These are phyloP conservation scores for Sugiyamaella pinicola DNA, from an alignment of 1,139 yeast genomes.

Conservation along the genomic window DNA sequence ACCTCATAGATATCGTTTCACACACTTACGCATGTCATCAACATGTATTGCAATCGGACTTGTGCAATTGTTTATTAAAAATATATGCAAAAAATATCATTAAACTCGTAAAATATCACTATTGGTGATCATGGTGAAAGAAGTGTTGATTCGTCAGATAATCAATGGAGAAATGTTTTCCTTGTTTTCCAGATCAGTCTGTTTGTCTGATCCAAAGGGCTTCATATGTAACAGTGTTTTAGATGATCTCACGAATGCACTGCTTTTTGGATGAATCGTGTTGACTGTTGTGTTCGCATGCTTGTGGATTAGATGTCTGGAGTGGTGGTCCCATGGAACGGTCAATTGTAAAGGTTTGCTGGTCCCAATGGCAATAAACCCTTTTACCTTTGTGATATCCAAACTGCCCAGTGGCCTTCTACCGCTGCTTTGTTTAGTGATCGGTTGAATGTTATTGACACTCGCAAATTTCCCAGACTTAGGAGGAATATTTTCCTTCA, in stretches of 20 bases:
- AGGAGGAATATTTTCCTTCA: not conserved
- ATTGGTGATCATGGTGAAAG: not conserved
- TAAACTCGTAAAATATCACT: not conserved
- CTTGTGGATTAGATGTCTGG: not conserved
- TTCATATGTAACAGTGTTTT: not conserved
- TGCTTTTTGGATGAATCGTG: too few species aligned
- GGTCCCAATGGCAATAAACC: not conserved
- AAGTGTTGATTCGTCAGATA: not conserved
- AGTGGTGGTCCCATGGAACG: not conserved
- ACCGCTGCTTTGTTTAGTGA: not conserved
- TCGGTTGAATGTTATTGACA: not conserved
- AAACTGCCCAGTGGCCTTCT: not conserved
- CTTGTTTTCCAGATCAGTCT: not conserved
- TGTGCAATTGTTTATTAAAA: not conserved
- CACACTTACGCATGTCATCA: too few species aligned
- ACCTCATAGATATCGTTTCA: too few species aligned
- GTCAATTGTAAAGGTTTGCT: not conserved
- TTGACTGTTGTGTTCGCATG: too few species aligned
- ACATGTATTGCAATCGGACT: not conserved
- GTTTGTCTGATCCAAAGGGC: not conserved
- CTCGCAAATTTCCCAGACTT: too few species aligned
- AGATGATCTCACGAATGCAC: too few species aligned
- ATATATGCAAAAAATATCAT: not conserved
- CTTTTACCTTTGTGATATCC: slow-evolving; percentile 1
- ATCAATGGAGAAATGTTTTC: not conserved